Conservation (phyloP, 345 rosid genomes). For the Salix arbutifolia region DNA sequence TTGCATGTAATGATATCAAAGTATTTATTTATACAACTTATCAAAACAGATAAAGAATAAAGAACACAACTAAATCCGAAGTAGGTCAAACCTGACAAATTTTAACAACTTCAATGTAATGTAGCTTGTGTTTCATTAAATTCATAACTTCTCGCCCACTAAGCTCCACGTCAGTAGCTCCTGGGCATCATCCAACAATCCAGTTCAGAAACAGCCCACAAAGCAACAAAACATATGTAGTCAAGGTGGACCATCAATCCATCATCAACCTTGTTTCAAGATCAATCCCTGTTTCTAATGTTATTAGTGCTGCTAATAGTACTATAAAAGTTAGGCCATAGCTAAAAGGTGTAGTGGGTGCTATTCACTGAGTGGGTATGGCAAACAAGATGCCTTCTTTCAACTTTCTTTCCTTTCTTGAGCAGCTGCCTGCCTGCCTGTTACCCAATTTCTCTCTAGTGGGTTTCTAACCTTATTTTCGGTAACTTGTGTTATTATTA, state of each 20-base stretch:
- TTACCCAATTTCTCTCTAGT: neutral
- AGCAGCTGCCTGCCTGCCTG: conserved; percentile 5
- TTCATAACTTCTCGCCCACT: too few relatives aligned
- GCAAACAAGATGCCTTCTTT: neutral
- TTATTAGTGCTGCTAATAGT: neutral
- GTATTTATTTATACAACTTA: too few relatives aligned
- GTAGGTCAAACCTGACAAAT: too few relatives aligned
- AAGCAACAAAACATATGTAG: neutral
- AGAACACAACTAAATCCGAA: too few relatives aligned
- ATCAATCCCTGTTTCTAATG: neutral
- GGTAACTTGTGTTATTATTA: neutral
- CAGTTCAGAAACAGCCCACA: neutral
- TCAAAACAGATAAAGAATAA: too few relatives aligned
- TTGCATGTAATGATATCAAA: too few relatives aligned
- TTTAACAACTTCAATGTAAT: too few relatives aligned
- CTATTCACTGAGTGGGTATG: neutral
- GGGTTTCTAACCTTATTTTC: conserved; percentile 14
- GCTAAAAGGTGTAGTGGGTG: too few relatives aligned
- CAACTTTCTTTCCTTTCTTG: neutral
- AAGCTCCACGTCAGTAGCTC: too few relatives aligned
- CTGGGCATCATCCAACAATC: neutral
- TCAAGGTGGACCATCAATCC: neutral
- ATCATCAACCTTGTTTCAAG: neutral
- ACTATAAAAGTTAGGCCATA: neutral
- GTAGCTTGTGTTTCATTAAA: too few relatives aligned